phyloP scores from a whole-genome alignment of 2,329 filamentous ascomycete genomes.

The Calcarisporium arbuscula region DNA sequence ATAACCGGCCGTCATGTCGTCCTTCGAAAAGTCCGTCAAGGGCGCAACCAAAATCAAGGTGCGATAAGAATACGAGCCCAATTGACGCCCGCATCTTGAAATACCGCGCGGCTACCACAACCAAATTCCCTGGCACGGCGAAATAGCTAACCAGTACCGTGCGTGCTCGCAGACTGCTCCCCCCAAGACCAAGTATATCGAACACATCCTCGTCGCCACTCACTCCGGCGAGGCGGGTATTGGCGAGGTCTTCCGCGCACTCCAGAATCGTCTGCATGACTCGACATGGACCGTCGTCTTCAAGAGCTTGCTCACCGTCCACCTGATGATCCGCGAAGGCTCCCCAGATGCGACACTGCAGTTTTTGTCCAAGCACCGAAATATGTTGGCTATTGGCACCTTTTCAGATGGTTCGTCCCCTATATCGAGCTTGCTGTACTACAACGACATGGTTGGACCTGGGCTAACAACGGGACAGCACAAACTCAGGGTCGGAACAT shows the following conservation, averaged over 20 bases:
- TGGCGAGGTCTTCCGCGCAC: conserved; percentile 87
- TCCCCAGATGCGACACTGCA: conserved; percentile 80
- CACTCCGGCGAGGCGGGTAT: conserved; percentile 92
- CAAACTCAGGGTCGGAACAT: conserved; percentile 96
- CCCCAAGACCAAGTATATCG: conserved; percentile 98
- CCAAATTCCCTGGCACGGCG: no score
- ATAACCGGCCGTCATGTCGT: conserved; percentile 54
- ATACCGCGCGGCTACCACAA: no score
- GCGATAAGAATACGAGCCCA: no score
- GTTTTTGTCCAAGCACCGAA: conserved; percentile 76
- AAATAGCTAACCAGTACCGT: no score
- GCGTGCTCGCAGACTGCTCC: conserved; percentile 78
- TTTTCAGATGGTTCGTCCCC: conserved; percentile 89
- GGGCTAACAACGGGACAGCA: conserved; percentile 41
- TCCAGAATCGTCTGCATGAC: conserved; percentile 84
- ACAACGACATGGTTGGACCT: neutral
- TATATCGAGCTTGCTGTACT: no score
- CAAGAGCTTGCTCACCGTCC: conserved; percentile 92
- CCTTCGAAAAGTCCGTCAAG: conserved; percentile 98
- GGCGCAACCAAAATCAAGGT: conserved; percentile 98
- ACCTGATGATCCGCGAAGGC: conserved; percentile 96
- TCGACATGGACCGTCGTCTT: conserved; percentile 99
- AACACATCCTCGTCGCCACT: conserved; percentile 92
- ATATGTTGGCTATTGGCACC: conserved; percentile 77
- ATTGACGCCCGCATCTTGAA: no score